A percentile compares a stretch with the other conserved stretches of the same genome.
phyloP scores from a whole-genome alignment of 1,284 basidiomycete species.

The Sporisorium iseilematis-ciliati region DNA sequence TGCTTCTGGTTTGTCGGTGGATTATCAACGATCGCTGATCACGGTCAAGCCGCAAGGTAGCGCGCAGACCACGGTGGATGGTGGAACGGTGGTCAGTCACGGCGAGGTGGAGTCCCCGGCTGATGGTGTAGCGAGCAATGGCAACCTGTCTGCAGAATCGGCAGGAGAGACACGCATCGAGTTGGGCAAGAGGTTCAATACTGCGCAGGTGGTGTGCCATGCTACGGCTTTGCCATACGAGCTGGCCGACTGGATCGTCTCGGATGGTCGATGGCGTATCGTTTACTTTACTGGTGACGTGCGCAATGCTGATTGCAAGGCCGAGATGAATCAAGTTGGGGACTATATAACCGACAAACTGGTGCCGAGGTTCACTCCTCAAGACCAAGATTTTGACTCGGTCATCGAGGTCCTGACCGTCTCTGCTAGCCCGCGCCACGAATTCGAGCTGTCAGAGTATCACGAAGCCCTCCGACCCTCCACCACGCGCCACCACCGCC shows the following conservation, averaged over 20 bases:
- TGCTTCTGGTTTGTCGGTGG: slow-evolving; percentile 31
- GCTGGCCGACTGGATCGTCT: slow-evolving; percentile 39
- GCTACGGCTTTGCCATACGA: slow-evolving; percentile 37
- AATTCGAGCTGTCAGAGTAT: slow-evolving; percentile 23
- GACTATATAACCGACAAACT: slow-evolving; percentile 19
- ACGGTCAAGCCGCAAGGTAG: slow-evolving; percentile 27
- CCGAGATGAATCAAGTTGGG: slow-evolving; percentile 25
- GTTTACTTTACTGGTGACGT: slow-evolving; percentile 44
- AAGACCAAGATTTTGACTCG: slow-evolving; percentile 33
- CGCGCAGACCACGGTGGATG: slow-evolving; percentile 25
- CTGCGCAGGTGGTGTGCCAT: slow-evolving; percentile 23
- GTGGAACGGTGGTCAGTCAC: slow-evolving; percentile 17
- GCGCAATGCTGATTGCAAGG: slow-evolving; percentile 9
- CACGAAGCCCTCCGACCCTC: slow-evolving; percentile 21
- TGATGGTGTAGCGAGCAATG: slow-evolving; percentile 19
- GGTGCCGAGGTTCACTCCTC: slow-evolving; percentile 20
- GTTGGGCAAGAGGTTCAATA: slow-evolving; percentile 40
- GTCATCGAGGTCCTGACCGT: slow-evolving; percentile 44
- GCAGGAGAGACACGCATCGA: slow-evolving; percentile 38
- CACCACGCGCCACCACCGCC: slow-evolving; percentile 25
- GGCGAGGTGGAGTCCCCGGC: slow-evolving; percentile 16
- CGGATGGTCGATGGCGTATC: slow-evolving; percentile 34
- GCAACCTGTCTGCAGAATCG: slow-evolving; percentile 10
- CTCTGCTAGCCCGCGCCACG: slow-evolving; percentile 22
- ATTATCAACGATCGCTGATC: slow-evolving; percentile 36